A percentile compares a stretch with the other conserved stretches of the same genome.
These are phyloP conservation scores for barrel medic (Medicago truncatula) DNA, from an alignment of 306 rosid species.

Conservation along the genomic window MtrunA17r5.0-ANR NC_053042.1:42794001-42794500, in stretches of 20 bases:
- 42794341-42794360: slow-evolving; percentile 42
- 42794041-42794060: slow-evolving; percentile 73
- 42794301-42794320: slow-evolving; percentile 36
- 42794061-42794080: slow-evolving; percentile 93
- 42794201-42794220: slow-evolving; percentile 90
- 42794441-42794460: slow-evolving; percentile 83
- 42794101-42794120: slow-evolving; percentile 66
- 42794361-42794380: slow-evolving; percentile 69
- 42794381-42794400: slow-evolving; percentile 89
- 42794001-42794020: slow-evolving; percentile 68
- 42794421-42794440: slow-evolving; percentile 87
- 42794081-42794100: slow-evolving; percentile 80
- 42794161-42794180: slow-evolving; percentile 70
- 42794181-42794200: slow-evolving; percentile 78
- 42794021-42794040: slow-evolving; percentile 66
- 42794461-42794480: slow-evolving; percentile 81
- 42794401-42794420: slow-evolving; percentile 73
- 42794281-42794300: slow-evolving; percentile 32
- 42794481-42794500: slow-evolving; percentile 73
- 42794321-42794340: slow-evolving; percentile 34
- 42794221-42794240: slow-evolving; percentile 85
- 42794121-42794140: slow-evolving; percentile 64
- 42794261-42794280: slow-evolving; percentile 54
- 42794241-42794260: slow-evolving; percentile 88
- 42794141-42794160: slow-evolving; percentile 62